Evolutionary conservation across 2,329 filamentous ascomycete species (phyloP).

Genomic region (Penicillium griseofulvum): DNA sequence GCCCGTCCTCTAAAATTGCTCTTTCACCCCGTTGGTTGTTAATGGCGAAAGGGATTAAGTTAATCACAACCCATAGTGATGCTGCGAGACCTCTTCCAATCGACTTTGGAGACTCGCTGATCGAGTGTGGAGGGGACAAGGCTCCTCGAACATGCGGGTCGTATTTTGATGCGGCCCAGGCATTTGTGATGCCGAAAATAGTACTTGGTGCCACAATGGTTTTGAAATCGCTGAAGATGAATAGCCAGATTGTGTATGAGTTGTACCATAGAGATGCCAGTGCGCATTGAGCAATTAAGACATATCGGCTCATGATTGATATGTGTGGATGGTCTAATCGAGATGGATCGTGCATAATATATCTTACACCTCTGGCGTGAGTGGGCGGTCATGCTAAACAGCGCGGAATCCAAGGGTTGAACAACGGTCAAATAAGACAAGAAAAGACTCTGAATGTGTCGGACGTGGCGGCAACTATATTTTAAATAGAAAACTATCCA

Average conservation of each 20-base stretch:
- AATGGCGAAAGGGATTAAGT: constrained; percentile 36
- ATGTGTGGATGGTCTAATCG: neutral
- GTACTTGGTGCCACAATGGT: constrained; percentile 30
- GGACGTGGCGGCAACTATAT: neutral
- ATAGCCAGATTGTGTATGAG: constrained; percentile 20
- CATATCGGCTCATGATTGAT: neutral
- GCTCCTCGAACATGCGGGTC: constrained; percentile 10
- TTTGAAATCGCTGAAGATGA: constrained; percentile 26
- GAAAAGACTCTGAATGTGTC: neutral
- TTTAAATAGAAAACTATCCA: neutral
- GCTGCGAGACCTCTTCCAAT: neutral
- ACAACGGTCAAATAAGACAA: neutral
- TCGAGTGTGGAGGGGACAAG: neutral
- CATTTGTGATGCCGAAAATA: constrained; percentile 32
- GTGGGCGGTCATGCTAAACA: neutral
- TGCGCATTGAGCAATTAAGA: neutral
- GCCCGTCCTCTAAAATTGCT: constrained; percentile 37
- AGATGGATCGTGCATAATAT: neutral
- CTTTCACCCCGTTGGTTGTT: constrained; percentile 39
- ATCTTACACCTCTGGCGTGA: neutral
- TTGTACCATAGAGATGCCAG: neutral
- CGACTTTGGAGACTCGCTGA: neutral
- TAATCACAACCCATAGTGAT: constrained; percentile 23
- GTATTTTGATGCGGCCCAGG: constrained; percentile 21
- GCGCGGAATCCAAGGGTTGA: neutral